A percentile compares a stretch with the other conserved stretches of the same genome.
phyloP scores from a whole-genome alignment of 192 early-diverging fungal species.

The Coemansia sp. region DNA sequence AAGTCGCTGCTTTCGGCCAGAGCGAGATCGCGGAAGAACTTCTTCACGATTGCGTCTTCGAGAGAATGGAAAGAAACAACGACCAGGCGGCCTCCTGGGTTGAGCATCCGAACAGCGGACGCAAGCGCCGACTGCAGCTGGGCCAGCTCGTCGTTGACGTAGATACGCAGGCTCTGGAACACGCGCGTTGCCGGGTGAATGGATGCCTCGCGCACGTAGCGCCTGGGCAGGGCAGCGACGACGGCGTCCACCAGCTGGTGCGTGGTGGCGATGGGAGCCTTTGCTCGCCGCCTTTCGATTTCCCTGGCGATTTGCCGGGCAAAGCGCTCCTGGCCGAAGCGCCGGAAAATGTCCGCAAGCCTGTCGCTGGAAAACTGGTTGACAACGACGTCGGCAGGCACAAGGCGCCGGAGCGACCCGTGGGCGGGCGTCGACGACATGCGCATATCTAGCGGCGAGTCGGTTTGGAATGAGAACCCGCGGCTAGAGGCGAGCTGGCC shows the following conservation, averaged over 20 bases:
- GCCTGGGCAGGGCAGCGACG: constrained; percentile 50
- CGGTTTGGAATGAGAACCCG: constrained; percentile 67
- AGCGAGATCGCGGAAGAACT: constrained; percentile 40
- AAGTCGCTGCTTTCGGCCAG: constrained; percentile 7
- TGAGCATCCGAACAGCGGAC: constrained; percentile 54
- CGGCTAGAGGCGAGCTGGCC: constrained; percentile 64
- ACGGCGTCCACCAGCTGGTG: constrained; percentile 56
- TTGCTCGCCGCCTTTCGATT: constrained; percentile 57
- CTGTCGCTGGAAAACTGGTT: constrained; percentile 62
- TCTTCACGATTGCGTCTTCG: constrained; percentile 71
- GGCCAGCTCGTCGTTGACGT: constrained; percentile 69
- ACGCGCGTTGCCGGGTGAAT: constrained; percentile 56
- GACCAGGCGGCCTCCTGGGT: constrained; percentile 55
- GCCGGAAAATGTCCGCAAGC: constrained; percentile 60
- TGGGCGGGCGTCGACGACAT: constrained; percentile 51
- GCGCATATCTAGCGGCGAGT: constrained; percentile 75
- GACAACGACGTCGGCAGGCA: constrained; percentile 63
- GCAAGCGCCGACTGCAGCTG: constrained; percentile 58
- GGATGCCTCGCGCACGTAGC: constrained; percentile 31
- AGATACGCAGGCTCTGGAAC: constrained; percentile 64
- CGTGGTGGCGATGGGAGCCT: constrained; percentile 57
- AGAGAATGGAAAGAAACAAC: constrained; percentile 72
- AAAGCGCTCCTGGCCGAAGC: constrained; percentile 66
- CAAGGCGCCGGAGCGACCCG: constrained; percentile 26
- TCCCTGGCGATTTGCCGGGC: constrained; percentile 59